Base-by-base conservation (phyloP, 2,329 filamentous ascomycete genomes). In the Achaetomium macrosporum region DNA sequence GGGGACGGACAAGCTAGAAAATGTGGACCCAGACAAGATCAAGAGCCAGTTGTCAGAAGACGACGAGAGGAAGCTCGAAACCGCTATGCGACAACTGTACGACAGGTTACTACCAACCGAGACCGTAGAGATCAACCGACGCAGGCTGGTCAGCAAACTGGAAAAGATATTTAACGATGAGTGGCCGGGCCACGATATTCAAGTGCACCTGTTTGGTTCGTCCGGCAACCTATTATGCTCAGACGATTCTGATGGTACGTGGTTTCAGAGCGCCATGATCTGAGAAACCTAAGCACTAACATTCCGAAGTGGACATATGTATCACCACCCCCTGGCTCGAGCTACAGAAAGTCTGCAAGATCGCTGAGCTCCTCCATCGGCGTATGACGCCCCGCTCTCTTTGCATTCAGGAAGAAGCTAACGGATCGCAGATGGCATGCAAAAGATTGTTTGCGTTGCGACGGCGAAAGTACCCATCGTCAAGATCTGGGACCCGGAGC, bases 401-500 rank as follows among this genome's bases (percentile, higher is more conserved):
- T 12, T 20, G 6, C 20, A 10, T 9, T 42, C 36, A 31, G 39
- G 29, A 12, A 41, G 43, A 55, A 35, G 36, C 45, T 59, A 47
- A 56, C 44, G 46, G 13, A 19, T 47, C 25, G 16, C 58, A 96
- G 92, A 90, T 73, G 92, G 92, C 37, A 99, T 99, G 93, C 82
- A 97, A 69, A 89, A 89, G 64, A 90, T 99, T 1, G 88, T 96
- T 20, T 99, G 93, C 68, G 90, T 97, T 48, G 90, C 90, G 29
- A 88, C 87, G 40, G 93, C 93, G 55, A 97, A 96, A 71, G 93
- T 99, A 13, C 92, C 93, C 4, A 99, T 99, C 65, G 93, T 99
- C 62, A 97, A 97, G 74, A 88, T 96, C 51, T 99, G 93, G 91
- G 93, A 99, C 68, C 93, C 93, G 3, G 90, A 96, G 68, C 76